A percentile compares a stretch with the other conserved stretches of the same genome.
Evolutionary conservation across 2,329 filamentous ascomycete species (phyloP).

Genomic region (Pseudogymnoascus sp.): DNA sequence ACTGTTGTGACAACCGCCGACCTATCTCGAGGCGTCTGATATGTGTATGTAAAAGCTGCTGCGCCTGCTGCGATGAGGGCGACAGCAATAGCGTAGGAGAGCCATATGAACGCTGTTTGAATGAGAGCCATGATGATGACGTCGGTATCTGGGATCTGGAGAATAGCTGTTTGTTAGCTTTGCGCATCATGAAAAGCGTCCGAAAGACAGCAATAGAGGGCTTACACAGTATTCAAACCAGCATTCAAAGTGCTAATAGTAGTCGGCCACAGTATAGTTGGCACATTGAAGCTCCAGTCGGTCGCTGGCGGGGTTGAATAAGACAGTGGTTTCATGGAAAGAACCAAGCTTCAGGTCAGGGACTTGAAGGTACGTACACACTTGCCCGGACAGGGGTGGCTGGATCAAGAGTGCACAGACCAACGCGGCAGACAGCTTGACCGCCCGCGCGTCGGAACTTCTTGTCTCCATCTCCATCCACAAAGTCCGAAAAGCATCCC

Average conservation of each 20-base stretch:
- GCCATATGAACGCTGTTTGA: slow-evolving; percentile 88
- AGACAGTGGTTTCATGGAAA: background rate
- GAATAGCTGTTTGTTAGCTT: background rate
- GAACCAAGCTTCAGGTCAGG: slow-evolving; percentile 8
- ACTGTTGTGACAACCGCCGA: slow-evolving; percentile 74
- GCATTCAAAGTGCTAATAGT: background rate
- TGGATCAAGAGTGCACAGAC: background rate
- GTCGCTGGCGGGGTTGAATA: background rate
- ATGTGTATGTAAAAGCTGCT: slow-evolving; percentile 79
- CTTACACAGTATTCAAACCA: slow-evolving; percentile 5
- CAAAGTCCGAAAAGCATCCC: background rate
- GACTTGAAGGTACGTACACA: background rate
- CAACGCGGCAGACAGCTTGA: background rate
- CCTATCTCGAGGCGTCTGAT: slow-evolving; percentile 82
- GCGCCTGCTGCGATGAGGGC: slow-evolving; percentile 67
- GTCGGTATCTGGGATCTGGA: slow-evolving; percentile 3
- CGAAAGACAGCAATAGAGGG: background rate
- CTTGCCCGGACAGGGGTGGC: background rate
- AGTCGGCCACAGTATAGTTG: background rate
- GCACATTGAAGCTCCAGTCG: background rate
- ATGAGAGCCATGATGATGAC: slow-evolving; percentile 44
- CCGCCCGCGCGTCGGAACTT: background rate
- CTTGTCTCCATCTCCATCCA: background rate
- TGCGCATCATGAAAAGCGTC: background rate
- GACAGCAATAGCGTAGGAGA: slow-evolving; percentile 79